Conservation (phyloP, 306 rosid species). For the Prunus persica region Prunus_persica_NCBIv2 NC_034009.1:44378001-44378500, state of each 20-base stretch:
- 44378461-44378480: not conserved
- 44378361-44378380: not conserved
- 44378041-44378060: too few relatives aligned
- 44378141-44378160: too few relatives aligned
- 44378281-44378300: not conserved
- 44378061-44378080: too few relatives aligned
- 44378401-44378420: constrained; percentile 9
- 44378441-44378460: constrained; percentile 6
- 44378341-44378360: not conserved
- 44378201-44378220: too few relatives aligned
- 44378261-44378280: not conserved
- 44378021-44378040: too few relatives aligned
- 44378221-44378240: too few relatives aligned
- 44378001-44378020: too few relatives aligned
- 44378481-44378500: not conserved
- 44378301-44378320: not conserved
- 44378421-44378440: constrained; percentile 10
- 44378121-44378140: too few relatives aligned
- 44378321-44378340: constrained; percentile 9
- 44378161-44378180: too few relatives aligned
- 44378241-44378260: not conserved
- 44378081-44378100: too few relatives aligned
- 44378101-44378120: too few relatives aligned
- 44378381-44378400: not conserved
- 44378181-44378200: too few relatives aligned